Evolutionary conservation across 305 asterid genomes (phyloP), one percentile per base, ranked within the genome.

Genomic region (Fraxinus xanthoxyloides): DNA sequence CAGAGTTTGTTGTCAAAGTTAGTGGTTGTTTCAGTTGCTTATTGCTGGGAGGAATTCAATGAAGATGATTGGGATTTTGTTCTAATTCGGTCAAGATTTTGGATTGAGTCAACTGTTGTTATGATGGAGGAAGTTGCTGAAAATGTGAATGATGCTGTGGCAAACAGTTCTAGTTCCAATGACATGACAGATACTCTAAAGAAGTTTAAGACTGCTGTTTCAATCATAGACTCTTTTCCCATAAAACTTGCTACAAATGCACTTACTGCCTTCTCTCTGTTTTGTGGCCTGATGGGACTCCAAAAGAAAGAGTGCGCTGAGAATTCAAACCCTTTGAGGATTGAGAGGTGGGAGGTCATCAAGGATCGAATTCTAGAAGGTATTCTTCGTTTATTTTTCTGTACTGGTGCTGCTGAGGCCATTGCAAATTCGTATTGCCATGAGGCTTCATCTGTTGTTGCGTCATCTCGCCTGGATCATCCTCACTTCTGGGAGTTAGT

Each of bases 21-120:
- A 69, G 80, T 93, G 78, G 90, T 92, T 77, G 90, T 94, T 85
- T 87, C 97, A 80, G 89, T 92, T 74, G 98, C 94, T 81, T 97
- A 97, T 83, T 97, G 99, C 87, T 93, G 95, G 97, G 97, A 92
- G 81, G 90, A 92, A 75, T 95, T 97, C 85, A 85, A 85, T 85
- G 97, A 93, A 85, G 97, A 93, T 85, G 99, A 97, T 86, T 97
- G 99, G 99, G 95, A 90, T 77, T 97, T 91, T 85, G 91, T 86
- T 80, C 81, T 97, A 85, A 92, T 91, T 85, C 92, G 89, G 81
- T 87, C 93, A 82, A 95, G 99, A 90, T 88, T 90, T 88, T 97
- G 98, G 98, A 92, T 95, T 75, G 99, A 93, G 84, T 87, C 93
- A 63, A 89, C 95, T 76, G 99, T 93, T 59, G 91, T 93, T 24